phyloP scores from a whole-genome alignment of 345 rosid genomes.

The Eutrema japonicum region DNA sequence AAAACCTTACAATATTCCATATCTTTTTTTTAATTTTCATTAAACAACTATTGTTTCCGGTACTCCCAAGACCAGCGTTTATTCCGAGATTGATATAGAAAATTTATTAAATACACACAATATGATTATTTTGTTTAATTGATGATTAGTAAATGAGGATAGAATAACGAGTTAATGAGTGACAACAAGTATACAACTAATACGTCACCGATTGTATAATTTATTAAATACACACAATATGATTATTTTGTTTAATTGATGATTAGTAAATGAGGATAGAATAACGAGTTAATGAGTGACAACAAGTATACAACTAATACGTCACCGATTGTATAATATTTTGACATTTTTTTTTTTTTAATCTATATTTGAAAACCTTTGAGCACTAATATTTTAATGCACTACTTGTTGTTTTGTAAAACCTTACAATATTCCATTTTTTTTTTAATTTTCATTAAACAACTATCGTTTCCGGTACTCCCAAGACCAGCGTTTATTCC shows the following conservation, averaged over 20 bases:
- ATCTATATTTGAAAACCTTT: neutral
- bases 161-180: slow-evolving; percentile 42
- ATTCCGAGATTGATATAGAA: slow-evolving; percentile 40
- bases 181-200: slow-evolving; percentile 39
- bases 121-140: slow-evolving; percentile 18
- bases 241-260: slow-evolving; percentile 18
- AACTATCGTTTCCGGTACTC: slow-evolving; percentile 14
- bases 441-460: neutral
- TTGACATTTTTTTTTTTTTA: too few species aligned
- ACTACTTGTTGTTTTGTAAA: neutral
- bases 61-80: slow-evolving; percentile 28
- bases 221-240: neutral
- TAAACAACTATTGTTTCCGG: slow-evolving; percentile 8
- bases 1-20: neutral
- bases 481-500: slow-evolving; percentile 37
- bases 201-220: slow-evolving; percentile 43
- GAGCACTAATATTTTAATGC: neutral
- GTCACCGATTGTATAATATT: slow-evolving; percentile 42
- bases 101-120: neutral
- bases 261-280: slow-evolving; percentile 34
- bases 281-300: slow-evolving; percentile 44
- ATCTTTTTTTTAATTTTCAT: neutral
- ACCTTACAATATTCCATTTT: neutral
- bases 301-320: slow-evolving; percentile 37
- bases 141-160: slow-evolving; percentile 31